A percentile compares a stretch with the other conserved stretches of the same genome.
Evolutionary conservation across 139 green algal species (phyloP).

Genomic region (Micromonas commoda): DNA sequence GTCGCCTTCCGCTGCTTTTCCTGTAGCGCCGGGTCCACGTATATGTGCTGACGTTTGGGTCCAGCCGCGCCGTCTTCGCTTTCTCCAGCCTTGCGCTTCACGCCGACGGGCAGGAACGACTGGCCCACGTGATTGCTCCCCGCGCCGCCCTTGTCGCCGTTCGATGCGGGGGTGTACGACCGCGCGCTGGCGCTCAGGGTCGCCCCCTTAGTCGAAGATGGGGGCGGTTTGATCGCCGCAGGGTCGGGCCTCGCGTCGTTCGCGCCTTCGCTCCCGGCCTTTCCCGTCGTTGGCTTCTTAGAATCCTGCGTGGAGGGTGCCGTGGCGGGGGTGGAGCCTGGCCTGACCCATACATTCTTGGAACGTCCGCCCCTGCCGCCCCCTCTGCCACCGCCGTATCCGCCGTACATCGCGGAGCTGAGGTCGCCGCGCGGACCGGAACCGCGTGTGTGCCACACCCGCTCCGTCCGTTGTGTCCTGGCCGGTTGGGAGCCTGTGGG

Average conservation of each 20-base stretch:
- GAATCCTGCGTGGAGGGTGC: no score
- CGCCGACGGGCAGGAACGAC: neutral
- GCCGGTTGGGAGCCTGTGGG: no score
- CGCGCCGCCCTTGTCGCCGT: no score
- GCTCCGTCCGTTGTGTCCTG: no score
- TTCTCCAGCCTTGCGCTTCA: neutral
- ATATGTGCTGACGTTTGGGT: neutral
- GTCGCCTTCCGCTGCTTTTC: neutral
- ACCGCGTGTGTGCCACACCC: no score
- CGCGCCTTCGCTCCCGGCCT: no score
- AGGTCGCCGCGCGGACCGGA: no score
- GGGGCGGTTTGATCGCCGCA: neutral
- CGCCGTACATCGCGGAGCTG: neutral
- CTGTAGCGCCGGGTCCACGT: neutral
- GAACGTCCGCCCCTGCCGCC: no score
- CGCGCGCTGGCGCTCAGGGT: neutral
- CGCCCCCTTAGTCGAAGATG: neutral
- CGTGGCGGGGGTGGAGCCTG: no score
- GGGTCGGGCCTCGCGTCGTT: neutral
- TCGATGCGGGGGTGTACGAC: neutral
- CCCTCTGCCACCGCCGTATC: no score
- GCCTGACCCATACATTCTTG: neutral
- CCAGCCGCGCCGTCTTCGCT: neutral
- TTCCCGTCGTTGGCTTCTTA: no score
- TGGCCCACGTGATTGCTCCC: no score